These are phyloP conservation scores for Myxozyma melibiosi DNA, from an alignment of 805 yeast genomes.

Conservation along the genomic window DNA sequence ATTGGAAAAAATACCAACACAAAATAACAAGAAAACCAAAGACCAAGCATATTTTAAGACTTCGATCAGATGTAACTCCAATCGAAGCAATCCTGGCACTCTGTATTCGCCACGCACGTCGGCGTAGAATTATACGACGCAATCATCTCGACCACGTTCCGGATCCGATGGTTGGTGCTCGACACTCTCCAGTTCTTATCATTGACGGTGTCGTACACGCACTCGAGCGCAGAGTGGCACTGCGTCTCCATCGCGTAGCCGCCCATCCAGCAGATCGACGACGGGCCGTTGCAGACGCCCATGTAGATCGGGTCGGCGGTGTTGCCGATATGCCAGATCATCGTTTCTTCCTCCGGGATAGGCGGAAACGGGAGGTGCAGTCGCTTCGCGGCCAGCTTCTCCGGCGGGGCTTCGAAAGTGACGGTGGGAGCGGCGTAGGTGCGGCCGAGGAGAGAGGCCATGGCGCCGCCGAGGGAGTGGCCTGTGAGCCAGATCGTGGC, in stretches of 20 bases:
- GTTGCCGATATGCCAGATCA: slow-evolving; percentile 94
- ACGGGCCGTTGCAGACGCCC: slow-evolving; percentile 97
- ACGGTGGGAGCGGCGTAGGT: slow-evolving; percentile 92
- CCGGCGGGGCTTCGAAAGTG: slow-evolving; percentile 93
- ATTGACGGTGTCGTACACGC: slow-evolving; percentile 85
- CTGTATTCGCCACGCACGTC: slow-evolving; percentile 47
- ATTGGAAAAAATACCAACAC: neutral
- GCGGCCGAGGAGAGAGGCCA: slow-evolving; percentile 79
- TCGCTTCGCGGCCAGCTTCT: slow-evolving; percentile 75
- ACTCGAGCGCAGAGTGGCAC: slow-evolving; percentile 87
- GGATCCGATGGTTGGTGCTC: slow-evolving; percentile 85
- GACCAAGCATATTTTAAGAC: neutral
- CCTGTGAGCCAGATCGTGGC: slow-evolving; percentile 90
- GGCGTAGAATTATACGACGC: slow-evolving; percentile 77
- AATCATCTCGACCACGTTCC: slow-evolving; percentile 80
- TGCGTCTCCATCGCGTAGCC: slow-evolving; percentile 98
- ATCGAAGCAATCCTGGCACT: slow-evolving; percentile 33
- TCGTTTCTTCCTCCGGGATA: slow-evolving; percentile 67
- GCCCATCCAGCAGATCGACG: slow-evolving; percentile 84
- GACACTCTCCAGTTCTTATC: slow-evolving; percentile 85
- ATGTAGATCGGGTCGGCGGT: slow-evolving; percentile 96
- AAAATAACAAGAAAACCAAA: neutral
- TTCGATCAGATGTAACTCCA: slow-evolving; percentile 27
- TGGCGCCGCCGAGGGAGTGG: slow-evolving; percentile 91
- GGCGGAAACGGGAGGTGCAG: slow-evolving; percentile 91